Conservation (phyloP, 257 asterid species). For the Penstemon barbatus region DNA sequence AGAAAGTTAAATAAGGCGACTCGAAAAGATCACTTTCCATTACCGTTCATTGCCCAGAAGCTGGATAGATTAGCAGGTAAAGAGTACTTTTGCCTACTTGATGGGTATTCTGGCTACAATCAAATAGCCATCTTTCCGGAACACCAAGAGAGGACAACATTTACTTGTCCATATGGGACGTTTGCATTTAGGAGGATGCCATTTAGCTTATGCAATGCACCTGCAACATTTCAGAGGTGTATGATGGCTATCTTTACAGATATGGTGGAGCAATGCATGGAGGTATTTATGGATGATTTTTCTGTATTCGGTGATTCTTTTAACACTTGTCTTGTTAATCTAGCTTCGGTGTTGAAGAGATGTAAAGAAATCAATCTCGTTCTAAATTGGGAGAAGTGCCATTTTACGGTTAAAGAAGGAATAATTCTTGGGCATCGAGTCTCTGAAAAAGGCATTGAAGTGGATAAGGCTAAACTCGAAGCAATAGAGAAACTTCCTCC, state of each 20-base stretch:
- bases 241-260: slow-evolving; percentile 3
- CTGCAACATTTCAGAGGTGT: slow-evolving; percentile 4
- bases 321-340: neutral
- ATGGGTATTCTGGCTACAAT: neutral
- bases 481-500: neutral
- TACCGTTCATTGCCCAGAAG: neutral
- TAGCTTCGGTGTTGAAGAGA: neutral
- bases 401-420: slow-evolving; percentile 12
- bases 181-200: slow-evolving; percentile 20
- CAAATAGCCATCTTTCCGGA: neutral
- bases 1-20: too few relatives aligned
- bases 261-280: neutral
- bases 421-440: neutral
- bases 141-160: neutral
- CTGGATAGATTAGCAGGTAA: neutral
- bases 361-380: neutral
- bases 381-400: slow-evolving; percentile 16
- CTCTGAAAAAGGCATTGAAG: neutral
- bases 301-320: neutral
- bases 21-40: too few relatives aligned
- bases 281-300: slow-evolving; percentile 15
- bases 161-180: neutral
- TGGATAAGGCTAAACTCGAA: neutral
- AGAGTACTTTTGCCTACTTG: neutral
- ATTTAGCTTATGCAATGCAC: neutral